Base-by-base conservation (phyloP, 1,284 basidiomycete species). In the Xerocomus amazonicus region DNA sequence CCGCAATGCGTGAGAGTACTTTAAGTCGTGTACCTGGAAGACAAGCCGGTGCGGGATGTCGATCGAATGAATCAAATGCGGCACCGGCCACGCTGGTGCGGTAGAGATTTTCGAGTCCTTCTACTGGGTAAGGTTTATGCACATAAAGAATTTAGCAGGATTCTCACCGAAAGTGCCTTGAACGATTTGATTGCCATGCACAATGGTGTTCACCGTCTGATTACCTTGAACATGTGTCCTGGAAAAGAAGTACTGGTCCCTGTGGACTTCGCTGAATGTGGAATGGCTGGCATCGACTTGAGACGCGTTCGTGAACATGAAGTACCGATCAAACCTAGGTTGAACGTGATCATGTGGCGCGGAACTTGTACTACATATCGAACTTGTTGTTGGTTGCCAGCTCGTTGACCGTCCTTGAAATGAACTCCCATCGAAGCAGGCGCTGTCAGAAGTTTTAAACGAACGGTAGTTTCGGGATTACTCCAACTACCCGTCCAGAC, bases 251-350 rank as follows among this genome's bases (percentile, higher is more conserved):
- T 59, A 29, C 17, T 62, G 58, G 31, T 62, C 55, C 27, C 48
- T 50, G 32, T 60, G 60, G 28, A 60, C 60, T 16, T 60, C 59
- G 29, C 52, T 62, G 38, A 60, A 60, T 6, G 55, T 60, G 5
- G 59, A 62, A 58, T 62, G 56, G 14, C 59, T 60, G 10, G 51
- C 60, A 47, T 62, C 59, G 43, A 60, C 16, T 13, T 60, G 42
- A 31, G 55, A 60, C 10, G 59, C 17, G 27, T 56, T 60, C 38
- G 52, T 62, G 60, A 60, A 62, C 60, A 62, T 62, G 48, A 9
- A 27, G 8, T 8, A 40, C 5, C 5, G 27, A n/a, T 27, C 14
- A 26, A 26, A 27, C 23, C 23, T 31, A 31, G 29, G 29, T 7
- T 31, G 3, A 9, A 31, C 9, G 12, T 9, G 29, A 9, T 29